Evolutionary conservation across 139 green algal genomes (phyloP).

Genomic region (Monoraphidium neglectum): DNA sequence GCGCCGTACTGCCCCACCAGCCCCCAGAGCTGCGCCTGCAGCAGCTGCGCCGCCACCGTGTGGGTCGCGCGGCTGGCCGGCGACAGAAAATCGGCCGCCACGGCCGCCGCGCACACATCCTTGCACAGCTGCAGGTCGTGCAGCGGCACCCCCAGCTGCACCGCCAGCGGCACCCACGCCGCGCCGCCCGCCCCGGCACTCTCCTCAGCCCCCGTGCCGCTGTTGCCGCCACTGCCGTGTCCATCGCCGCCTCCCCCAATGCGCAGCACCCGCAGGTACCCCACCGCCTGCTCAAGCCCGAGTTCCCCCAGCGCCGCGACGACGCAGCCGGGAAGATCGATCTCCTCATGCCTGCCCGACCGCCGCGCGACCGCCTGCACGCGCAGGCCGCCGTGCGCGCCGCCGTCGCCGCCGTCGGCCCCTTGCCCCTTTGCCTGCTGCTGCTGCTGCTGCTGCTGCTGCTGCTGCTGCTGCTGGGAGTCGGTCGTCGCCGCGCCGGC

Average conservation of each 20-base stretch:
- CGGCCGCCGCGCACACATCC: conserved; percentile 62
- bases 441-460: background rate
- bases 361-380: background rate
- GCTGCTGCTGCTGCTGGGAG: background rate
- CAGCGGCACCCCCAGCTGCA: conserved; percentile 79
- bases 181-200: background rate
- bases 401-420: background rate
- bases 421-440: conserved; percentile 8
- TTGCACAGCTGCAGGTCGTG: conserved; percentile 66
- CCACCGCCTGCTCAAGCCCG: background rate
- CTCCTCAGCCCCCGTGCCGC: background rate
- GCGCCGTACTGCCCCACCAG: conserved; percentile 50
- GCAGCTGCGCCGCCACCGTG: conserved; percentile 33
- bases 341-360: conserved; percentile 7
- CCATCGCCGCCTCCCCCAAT: background rate
- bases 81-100: conserved; percentile 51
- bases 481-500: background rate
- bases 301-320: background rate
- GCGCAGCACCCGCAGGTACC: conserved; percentile 7
- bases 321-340: background rate
- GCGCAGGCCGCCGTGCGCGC: background rate
- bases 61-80: conserved; percentile 40
- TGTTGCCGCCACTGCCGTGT: background rate
- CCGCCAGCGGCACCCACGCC: conserved; percentile 72
- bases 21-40: conserved; percentile 48